Base-by-base conservation (phyloP, 345 rosid genomes). In the Microthlaspi erraticum region DNA sequence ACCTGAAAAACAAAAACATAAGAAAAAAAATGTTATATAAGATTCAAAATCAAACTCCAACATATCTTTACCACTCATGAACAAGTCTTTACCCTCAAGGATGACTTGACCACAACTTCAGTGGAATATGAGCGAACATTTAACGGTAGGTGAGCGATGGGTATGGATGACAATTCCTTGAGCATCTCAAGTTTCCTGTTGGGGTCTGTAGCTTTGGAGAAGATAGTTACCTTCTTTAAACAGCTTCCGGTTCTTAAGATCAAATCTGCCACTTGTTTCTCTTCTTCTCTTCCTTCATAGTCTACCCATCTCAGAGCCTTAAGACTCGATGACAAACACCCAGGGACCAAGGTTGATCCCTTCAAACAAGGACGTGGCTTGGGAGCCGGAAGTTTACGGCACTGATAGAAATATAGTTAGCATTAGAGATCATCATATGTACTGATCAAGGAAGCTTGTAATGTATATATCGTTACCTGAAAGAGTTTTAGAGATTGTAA, bases 231-330 rank as follows among this genome's bases (percentile, higher is more conserved):
- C 13, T 38, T 42, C 4, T 60, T 20, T 16, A 60, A 41, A 6
- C 20, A 26, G 13, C 49, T 41, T 41, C 4, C 50, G n/a, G 1
- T 60, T 42, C 48, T 13, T 16, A 60, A 19, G 5, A 60, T n/a
- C 7, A 19, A 60, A 7, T 19, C 13, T 3, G 14, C 36, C 9
- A 60, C 5, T 13, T 60, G 16, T 20, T 41, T 60, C 65, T 60
- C 50, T 60, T 20, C 65, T 41, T 60, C 9, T 13, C 36, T 8
- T 23, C 65, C 65, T 41, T 26, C 19, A 60, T 41, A 60, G 3
- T 20, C 2, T 20, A 19, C 36, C 72, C 64, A 44, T 19, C 42
- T 33, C 0, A 68, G 10, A 14, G 54, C 55, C 19, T 68, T 64
- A 12, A 68, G 72, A 33, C 54, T 54, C 2, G 20, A 43, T 55